A percentile compares a stretch with the other conserved stretches of the same genome.
Evolutionary conservation across 768 basidiomycete genomes (phyloP).

Genomic region (Auricularia sp.): DNA sequence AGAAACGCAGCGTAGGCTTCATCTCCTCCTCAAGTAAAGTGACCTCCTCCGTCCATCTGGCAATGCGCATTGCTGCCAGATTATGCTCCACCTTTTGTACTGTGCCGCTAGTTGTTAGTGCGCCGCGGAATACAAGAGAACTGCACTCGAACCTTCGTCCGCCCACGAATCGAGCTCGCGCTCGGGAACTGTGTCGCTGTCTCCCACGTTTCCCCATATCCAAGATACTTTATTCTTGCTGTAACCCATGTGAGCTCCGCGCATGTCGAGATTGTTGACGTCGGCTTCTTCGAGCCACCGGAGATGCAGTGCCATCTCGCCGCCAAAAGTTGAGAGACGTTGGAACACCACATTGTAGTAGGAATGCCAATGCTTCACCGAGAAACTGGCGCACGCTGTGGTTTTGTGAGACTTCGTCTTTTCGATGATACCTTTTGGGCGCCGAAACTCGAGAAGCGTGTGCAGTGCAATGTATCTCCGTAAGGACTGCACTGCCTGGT

Average conservation of each 20-base stretch:
- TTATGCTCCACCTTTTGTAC: too few species aligned
- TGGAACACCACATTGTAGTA: background rate
- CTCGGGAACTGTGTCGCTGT: background rate
- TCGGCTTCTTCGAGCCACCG: background rate
- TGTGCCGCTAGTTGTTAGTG: background rate
- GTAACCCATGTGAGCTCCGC: background rate
- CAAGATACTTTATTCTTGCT: background rate
- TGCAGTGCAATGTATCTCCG: too few species aligned
- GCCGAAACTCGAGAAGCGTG: too few species aligned
- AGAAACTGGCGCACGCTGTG: too few species aligned
- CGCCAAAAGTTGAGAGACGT: background rate
- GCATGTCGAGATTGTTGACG: background rate
- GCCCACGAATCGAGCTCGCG: background rate
- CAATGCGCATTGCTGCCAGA: background rate
- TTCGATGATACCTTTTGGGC: too few species aligned
- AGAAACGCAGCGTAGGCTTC: background rate
- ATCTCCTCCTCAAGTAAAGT: background rate
- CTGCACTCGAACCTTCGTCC: background rate
- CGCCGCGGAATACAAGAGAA: background rate
- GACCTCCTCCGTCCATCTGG: background rate
- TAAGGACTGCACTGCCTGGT: background rate
- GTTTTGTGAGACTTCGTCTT: too few species aligned
- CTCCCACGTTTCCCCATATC: background rate
- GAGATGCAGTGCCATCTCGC: background rate
- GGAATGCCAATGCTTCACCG: too few species aligned